Percentiles rank a stretch among this genome's conserved stretches.
phyloP scores from a whole-genome alignment of 2,329 filamentous ascomycete genomes.

The Fusarium sp. region DNA sequence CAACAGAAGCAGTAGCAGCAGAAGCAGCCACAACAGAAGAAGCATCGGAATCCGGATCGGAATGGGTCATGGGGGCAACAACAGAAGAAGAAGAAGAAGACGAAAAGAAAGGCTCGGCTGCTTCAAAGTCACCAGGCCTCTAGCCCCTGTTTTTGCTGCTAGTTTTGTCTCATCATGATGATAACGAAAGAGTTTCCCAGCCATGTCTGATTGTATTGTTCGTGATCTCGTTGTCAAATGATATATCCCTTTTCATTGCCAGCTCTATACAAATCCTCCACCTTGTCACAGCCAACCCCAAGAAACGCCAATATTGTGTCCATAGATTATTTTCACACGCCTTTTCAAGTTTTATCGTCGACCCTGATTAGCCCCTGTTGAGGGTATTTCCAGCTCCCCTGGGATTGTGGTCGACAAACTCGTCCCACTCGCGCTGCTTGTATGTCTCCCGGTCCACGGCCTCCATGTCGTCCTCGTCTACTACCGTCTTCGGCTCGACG shows the following conservation, averaged over 20 bases:
- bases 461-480: slow-evolving; percentile 92
- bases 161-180: too few relatives aligned
- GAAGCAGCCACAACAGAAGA: too few relatives aligned
- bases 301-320: slow-evolving; percentile 23
- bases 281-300: background rate
- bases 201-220: slow-evolving; percentile 21
- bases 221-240: slow-evolving; percentile 16
- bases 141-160: background rate
- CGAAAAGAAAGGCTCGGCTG: too few relatives aligned
- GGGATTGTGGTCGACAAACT: slow-evolving; percentile 90
- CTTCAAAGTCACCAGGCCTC: too few relatives aligned
- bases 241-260: slow-evolving; percentile 19
- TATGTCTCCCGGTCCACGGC: slow-evolving; percentile 89
- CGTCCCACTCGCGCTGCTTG: slow-evolving; percentile 96
- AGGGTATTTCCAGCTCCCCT: slow-evolving; percentile 86
- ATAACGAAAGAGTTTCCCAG: background rate
- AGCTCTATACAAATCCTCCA: slow-evolving; percentile 7
- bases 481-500: slow-evolving; percentile 78
- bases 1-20: too few relatives aligned
- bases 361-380: slow-evolving; percentile 71
- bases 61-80: too few relatives aligned
- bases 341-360: background rate
- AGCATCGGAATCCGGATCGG: too few relatives aligned
- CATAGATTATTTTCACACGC: background rate
- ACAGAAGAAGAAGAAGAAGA: too few relatives aligned